Conservation (phyloP, 192 early-diverging fungal genomes). For the Endogone sp. region DNA sequence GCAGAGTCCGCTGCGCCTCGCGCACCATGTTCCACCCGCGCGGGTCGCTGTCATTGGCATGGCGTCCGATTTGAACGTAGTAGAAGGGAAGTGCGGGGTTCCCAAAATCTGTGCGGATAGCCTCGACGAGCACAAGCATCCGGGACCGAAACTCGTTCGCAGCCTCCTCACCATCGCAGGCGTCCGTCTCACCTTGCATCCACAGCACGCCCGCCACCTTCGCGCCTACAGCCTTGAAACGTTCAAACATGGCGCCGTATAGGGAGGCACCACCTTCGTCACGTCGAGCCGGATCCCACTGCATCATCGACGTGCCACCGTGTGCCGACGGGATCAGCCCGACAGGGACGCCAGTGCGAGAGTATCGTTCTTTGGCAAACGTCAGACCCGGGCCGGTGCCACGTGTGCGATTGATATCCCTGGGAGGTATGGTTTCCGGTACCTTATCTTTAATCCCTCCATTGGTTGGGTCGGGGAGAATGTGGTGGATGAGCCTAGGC, state of each 20-base stretch:
- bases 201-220: slow-evolving; percentile 23
- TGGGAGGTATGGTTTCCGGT: slow-evolving; percentile 17
- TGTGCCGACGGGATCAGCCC: slow-evolving; percentile 31
- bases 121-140: slow-evolving; percentile 4
- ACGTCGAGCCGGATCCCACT: slow-evolving; percentile 13
- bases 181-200: slow-evolving; percentile 34
- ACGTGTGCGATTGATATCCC: neutral
- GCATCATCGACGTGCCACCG: slow-evolving; percentile 17
- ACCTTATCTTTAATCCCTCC: slow-evolving; percentile 6
- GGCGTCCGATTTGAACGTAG: slow-evolving; percentile 18
- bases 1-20: no score
- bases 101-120: neutral
- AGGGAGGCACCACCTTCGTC: slow-evolving; percentile 1
- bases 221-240: neutral
- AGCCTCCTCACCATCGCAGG: slow-evolving; percentile 2
- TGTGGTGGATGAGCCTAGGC: slow-evolving; percentile 15
- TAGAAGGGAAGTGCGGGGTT: slow-evolving; percentile 7
- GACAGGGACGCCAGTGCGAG: slow-evolving; percentile 13
- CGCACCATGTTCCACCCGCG: slow-evolving; percentile 16
- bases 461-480: slow-evolving; percentile 24
- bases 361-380: slow-evolving; percentile 11
- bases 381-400: slow-evolving; percentile 17
- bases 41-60: neutral
- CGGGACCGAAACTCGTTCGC: neutral
- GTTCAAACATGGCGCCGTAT: slow-evolving; percentile 24